These are phyloP conservation scores for Fusarium praegraminearum DNA, from an alignment of 2,329 filamentous ascomycete species.

Conservation along the genomic window DNA sequence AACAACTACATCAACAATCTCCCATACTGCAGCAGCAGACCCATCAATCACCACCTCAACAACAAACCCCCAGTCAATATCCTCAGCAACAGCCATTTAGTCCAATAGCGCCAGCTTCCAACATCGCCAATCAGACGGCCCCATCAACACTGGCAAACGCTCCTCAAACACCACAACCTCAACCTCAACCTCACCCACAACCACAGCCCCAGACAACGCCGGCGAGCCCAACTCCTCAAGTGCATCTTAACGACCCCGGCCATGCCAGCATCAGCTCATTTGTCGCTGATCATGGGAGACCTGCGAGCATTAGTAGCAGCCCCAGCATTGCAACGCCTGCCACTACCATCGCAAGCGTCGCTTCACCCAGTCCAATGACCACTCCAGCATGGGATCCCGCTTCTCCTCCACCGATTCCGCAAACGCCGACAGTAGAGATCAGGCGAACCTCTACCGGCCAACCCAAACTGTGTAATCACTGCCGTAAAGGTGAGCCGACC, in stretches of 20 bases:
- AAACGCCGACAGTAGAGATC: not conserved
- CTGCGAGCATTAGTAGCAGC: conserved; percentile 27
- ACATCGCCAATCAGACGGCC: conserved; percentile 12
- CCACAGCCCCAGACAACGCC: conserved; percentile 5
- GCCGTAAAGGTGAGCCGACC: conserved; percentile 31
- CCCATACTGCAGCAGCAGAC: not conserved
- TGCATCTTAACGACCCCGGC: conserved; percentile 10
- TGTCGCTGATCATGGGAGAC: conserved; percentile 13
- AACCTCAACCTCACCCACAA: conserved; percentile 13
- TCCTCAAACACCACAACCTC: not conserved
- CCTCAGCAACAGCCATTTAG: conserved; percentile 12
- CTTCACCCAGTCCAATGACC: conserved; percentile 8
- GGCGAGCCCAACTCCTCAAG: conserved; percentile 3
- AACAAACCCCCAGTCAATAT: not conserved
- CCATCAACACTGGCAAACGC: not conserved
- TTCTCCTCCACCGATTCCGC: conserved; percentile 3
- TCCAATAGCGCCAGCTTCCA: conserved; percentile 5
- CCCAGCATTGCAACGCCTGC: conserved; percentile 19
- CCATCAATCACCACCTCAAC: not conserved
- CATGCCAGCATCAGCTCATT: conserved; percentile 14
- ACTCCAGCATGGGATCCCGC: conserved; percentile 25
- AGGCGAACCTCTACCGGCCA: conserved; percentile 23
- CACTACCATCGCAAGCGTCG: conserved; percentile 23
- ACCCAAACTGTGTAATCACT: conserved; percentile 33
- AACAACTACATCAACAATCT: conserved; percentile 5